A percentile compares a stretch with the other conserved stretches of the same genome.
These are phyloP conservation scores for Linum tenue DNA, from an alignment of 345 rosid genomes.

Conservation along the genomic window DNA sequence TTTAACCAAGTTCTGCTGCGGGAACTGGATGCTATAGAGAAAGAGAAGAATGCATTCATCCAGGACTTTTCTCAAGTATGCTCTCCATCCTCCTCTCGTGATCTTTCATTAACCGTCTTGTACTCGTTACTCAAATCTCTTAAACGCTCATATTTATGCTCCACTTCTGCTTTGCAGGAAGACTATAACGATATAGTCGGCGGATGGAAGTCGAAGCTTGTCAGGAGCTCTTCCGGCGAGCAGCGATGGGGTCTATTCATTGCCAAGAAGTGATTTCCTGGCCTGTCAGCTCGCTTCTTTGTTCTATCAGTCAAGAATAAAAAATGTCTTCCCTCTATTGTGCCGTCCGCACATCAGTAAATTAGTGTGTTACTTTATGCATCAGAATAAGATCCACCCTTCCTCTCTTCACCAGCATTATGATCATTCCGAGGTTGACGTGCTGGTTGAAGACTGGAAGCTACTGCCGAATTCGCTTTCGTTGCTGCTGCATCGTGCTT, in stretches of 20 bases:
- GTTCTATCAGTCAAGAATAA: too few relatives aligned
- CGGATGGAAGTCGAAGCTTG: slow-evolving; percentile 74
- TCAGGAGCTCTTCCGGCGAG: slow-evolving; percentile 61
- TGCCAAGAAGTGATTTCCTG: slow-evolving; percentile 24
- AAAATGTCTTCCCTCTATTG: too few relatives aligned
- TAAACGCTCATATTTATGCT: neutral
- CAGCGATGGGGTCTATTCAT: slow-evolving; percentile 77
- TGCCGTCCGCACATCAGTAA: too few relatives aligned
- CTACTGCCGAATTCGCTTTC: too few relatives aligned
- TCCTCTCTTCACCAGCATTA: too few relatives aligned
- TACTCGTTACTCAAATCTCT: neutral
- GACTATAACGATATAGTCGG: slow-evolving; percentile 63
- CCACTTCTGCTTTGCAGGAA: slow-evolving; percentile 31
- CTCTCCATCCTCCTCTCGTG: neutral
- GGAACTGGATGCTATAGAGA: slow-evolving; percentile 57
- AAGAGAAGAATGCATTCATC: slow-evolving; percentile 64
- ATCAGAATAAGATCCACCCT: too few relatives aligned
- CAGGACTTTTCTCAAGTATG: slow-evolving; percentile 68
- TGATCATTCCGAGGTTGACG: too few relatives aligned
- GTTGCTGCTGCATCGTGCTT: too few relatives aligned
- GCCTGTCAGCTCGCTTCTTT: neutral
- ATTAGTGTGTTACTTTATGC: too few relatives aligned
- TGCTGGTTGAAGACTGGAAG: too few relatives aligned
- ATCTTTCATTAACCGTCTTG: neutral
- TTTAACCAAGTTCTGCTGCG: slow-evolving; percentile 59